Percentiles rank a stretch among this genome's conserved stretches.
Evolutionary conservation across 2,329 filamentous ascomycete species (phyloP).

Genomic region (Emericellopsis cladophorae): DNA sequence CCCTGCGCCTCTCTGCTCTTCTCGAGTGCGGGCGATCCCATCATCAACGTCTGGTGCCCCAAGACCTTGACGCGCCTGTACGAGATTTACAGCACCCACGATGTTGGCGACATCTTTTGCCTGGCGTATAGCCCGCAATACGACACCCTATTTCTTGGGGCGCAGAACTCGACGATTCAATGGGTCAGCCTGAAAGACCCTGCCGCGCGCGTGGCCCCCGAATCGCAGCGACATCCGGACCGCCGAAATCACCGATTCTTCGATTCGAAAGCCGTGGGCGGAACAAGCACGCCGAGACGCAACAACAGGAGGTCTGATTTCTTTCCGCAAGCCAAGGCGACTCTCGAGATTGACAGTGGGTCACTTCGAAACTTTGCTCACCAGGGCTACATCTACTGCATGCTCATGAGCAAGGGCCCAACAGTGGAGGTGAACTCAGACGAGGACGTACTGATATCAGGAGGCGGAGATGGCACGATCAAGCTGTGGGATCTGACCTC

Average conservation of each 20-base stretch:
- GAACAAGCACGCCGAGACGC: constrained; percentile 62
- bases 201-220: constrained; percentile 42
- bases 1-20: constrained; percentile 66
- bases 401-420: constrained; percentile 68
- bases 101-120: constrained; percentile 92
- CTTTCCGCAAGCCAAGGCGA: constrained; percentile 39
- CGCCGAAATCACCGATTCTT: constrained; percentile 81
- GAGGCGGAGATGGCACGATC: constrained; percentile 85
- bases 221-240: constrained; percentile 58
- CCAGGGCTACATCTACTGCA: constrained; percentile 91
- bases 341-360: constrained; percentile 69
- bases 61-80: constrained; percentile 63
- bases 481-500: constrained; percentile 69
- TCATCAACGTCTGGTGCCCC: constrained; percentile 90
- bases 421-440: constrained; percentile 55
- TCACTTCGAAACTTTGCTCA: constrained; percentile 85
- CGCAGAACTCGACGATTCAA: constrained; percentile 90
- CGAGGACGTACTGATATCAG: constrained; percentile 76
- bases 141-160: constrained; percentile 79
- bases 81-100: constrained; percentile 86
- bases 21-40: constrained; percentile 84
- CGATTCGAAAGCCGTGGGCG: constrained; percentile 78
- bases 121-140: constrained; percentile 74
- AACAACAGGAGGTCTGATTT: constrained; percentile 43
- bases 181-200: constrained; percentile 71